Percentiles rank a stretch among this genome's conserved stretches.
These are phyloP conservation scores for Tetradesmus lagerheimii DNA, from an alignment of 139 green algal genomes.

Conservation along the genomic window DNA sequence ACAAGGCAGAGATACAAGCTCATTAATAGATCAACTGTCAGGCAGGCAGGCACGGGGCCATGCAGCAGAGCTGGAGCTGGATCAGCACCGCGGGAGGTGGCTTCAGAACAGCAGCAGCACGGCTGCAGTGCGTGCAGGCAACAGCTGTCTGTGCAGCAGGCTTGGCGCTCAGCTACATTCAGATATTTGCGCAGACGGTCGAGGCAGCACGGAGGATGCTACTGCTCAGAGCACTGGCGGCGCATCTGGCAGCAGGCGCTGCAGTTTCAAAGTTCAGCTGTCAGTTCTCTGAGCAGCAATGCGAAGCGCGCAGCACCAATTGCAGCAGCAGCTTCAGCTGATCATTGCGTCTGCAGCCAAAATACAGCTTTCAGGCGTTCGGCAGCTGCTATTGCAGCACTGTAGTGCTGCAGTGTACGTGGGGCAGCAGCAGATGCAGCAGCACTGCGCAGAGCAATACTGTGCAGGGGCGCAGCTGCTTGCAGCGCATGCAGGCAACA, in stretches of 20 bases:
- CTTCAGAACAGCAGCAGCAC: neutral
- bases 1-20: neutral
- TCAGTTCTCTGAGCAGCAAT: neutral
- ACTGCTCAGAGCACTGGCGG: neutral
- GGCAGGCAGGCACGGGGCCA: neutral
- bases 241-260: neutral
- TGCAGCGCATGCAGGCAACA: neutral
- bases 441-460: neutral
- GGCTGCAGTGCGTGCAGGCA: neutral
- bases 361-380: neutral
- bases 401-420: neutral
- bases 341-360: neutral
- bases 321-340: neutral
- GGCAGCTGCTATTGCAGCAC: neutral
- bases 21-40: neutral
- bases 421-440: neutral
- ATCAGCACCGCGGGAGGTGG: neutral
- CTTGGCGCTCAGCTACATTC: neutral
- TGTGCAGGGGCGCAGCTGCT: neutral
- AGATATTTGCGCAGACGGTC: neutral
- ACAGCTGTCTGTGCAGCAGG: neutral
- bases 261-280: neutral
- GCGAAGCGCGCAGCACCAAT: neutral
- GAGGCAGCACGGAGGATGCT: neutral
- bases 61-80: neutral